Base-by-base conservation (phyloP, 148 eudicot species). In the Amaranthus cruentus region DNA sequence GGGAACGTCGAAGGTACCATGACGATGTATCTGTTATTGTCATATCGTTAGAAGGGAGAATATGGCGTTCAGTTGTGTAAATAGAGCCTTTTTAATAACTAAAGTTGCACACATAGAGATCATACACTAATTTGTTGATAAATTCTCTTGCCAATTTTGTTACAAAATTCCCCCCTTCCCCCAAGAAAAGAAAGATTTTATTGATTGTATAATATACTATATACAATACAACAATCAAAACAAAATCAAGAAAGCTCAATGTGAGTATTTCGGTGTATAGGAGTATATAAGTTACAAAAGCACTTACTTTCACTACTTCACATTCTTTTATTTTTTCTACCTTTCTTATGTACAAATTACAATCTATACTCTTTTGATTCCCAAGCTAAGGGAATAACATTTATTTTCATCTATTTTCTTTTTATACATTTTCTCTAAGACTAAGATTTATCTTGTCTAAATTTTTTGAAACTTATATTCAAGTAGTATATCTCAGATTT, bases 1-100 rank as follows among this genome's bases (percentile, higher is more conserved):
- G 98, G 21, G 98, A 94, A 76, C 85, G 98, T 6, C 83, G 98
- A 1, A 88, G 96, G 55, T 94, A 89, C 85, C 98, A 94, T 59
- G 98, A 94, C 46, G 98, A 94, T 68, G 98, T 91, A 47, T 94
- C 96, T 3, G 83, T 94, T 47, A 94, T 94, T 55, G 92, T 94
- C 68, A 90, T 94, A 60, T 91, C 98, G 11, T 87, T 94, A 77
- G 93, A 94, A 75, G 96, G 97, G 69, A 84, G 88, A 52, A 91
- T 94, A 81, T 91, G 97, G 97, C 83, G 97, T 74, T 91, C 97
- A 9, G 84, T 88, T 55, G 81, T 88, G 86, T 91, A 86, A 84
- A 71, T 81, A 80, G 55, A 65, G n/a, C 43, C 13, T 52, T 9
- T 43, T 46, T 4, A 6, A 60, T 59, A 51, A 15, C 53, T n/a